Conservation (phyloP, 768 basidiomycete species). For the Auriculariales sp. region DNA sequence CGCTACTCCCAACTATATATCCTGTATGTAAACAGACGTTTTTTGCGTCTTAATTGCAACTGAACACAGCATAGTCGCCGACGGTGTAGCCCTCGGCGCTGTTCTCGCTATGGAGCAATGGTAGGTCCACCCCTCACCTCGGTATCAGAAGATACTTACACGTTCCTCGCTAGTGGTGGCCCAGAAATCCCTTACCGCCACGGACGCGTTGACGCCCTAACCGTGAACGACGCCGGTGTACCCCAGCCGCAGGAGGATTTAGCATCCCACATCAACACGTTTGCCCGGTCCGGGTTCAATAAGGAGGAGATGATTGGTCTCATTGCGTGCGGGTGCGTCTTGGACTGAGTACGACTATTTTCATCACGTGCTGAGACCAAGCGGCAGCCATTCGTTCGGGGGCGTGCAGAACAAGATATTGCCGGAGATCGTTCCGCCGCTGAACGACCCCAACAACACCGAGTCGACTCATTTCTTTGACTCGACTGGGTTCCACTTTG, state of each 20-base stretch:
- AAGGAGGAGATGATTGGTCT: conserved; percentile 35
- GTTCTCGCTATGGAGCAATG: conserved; percentile 27
- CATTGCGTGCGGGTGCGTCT: conserved; percentile 26
- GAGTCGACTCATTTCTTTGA: not conserved
- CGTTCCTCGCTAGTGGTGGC: conserved; percentile 16
- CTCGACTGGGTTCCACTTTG: not conserved
- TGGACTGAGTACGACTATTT: conserved; percentile 17
- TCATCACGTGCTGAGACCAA: not conserved
- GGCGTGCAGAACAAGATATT: conserved; percentile 30
- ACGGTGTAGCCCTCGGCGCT: conserved; percentile 27
- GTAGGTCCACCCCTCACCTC: not conserved
- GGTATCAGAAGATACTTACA: not conserved
- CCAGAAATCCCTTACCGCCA: conserved; percentile 27
- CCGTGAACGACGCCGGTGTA: conserved; percentile 24
- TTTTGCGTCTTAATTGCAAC: not conserved
- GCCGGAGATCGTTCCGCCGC: conserved; percentile 21
- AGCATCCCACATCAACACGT: conserved; percentile 23
- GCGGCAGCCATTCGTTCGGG: not conserved
- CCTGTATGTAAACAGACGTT: conserved; percentile 17
- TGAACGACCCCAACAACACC: not conserved
- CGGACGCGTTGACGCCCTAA: conserved; percentile 27
- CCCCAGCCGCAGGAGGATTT: conserved; percentile 30
- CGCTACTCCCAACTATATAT: conserved; percentile 23
- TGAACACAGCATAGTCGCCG: conserved; percentile 21
- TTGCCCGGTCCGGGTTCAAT: conserved; percentile 29